Conservation (phyloP, 345 rosid genomes). For the Bretschneidera sinensis region DNA sequence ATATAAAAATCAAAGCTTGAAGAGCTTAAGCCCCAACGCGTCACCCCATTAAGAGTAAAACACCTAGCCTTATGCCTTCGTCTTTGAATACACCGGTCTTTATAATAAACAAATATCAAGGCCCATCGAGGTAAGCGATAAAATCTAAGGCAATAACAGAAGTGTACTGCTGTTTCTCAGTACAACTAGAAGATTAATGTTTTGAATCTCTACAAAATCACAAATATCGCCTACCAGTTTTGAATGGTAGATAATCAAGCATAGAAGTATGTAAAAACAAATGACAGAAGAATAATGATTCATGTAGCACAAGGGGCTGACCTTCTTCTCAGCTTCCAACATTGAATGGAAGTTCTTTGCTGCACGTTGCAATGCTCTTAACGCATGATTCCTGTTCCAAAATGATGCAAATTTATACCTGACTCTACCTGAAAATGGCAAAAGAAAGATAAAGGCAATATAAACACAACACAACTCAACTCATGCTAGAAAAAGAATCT, state of each 20-base stretch:
- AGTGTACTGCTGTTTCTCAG: too few relatives aligned
- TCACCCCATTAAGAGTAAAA: too few relatives aligned
- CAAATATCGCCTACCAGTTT: too few relatives aligned
- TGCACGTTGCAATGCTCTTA: slow-evolving; percentile 75
- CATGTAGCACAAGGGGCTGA: slow-evolving; percentile 18
- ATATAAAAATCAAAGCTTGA: too few relatives aligned
- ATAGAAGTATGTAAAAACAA: neutral
- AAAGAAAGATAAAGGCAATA: slow-evolving; percentile 22
- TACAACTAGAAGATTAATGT: too few relatives aligned
- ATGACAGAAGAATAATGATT: slow-evolving; percentile 6
- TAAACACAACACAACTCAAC: slow-evolving; percentile 13
- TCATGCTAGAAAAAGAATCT: neutral
- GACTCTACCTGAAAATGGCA: slow-evolving; percentile 79
- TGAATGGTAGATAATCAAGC: neutral
- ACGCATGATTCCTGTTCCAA: slow-evolving; percentile 97
- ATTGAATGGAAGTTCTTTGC: slow-evolving; percentile 58
- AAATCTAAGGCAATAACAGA: too few relatives aligned
- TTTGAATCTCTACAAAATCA: too few relatives aligned
- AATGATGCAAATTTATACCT: slow-evolving; percentile 99
- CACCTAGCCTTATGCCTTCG: too few relatives aligned
- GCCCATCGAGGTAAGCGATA: too few relatives aligned
- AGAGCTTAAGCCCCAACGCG: too few relatives aligned
- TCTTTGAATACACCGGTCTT: too few relatives aligned
- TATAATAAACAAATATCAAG: too few relatives aligned
- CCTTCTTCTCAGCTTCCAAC: slow-evolving; percentile 95